A percentile compares a stretch with the other conserved stretches of the same genome.
Evolutionary conservation across 306 rosid genomes (phyloP).

Genomic region (Medicago truncatula): MtrunA17r5.0-ANR NC_053045.1:34163001-34163500

Average conservation of each 20-base stretch:
- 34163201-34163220: slow-evolving; percentile 48
- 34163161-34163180: slow-evolving; percentile 51
- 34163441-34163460: not conserved
- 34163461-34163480: not conserved
- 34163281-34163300: not conserved
- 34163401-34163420: not conserved
- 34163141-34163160: slow-evolving; percentile 40
- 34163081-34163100: slow-evolving; percentile 50
- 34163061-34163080: not conserved
- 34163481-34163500: not conserved
- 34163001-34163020: slow-evolving; percentile 34
- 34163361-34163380: not conserved
- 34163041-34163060: slow-evolving; percentile 41
- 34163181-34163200: slow-evolving; percentile 67
- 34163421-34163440: not conserved
- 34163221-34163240: slow-evolving; percentile 49
- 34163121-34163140: slow-evolving; percentile 57
- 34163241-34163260: not conserved
- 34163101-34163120: slow-evolving; percentile 56
- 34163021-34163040: slow-evolving; percentile 42
- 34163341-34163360: not conserved
- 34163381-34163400: not conserved
- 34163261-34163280: not conserved
- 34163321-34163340: not conserved
- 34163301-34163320: not conserved